These are phyloP conservation scores for Tephrocybe sp. DNA, from an alignment of 768 basidiomycete species.

Conservation along the genomic window DNA sequence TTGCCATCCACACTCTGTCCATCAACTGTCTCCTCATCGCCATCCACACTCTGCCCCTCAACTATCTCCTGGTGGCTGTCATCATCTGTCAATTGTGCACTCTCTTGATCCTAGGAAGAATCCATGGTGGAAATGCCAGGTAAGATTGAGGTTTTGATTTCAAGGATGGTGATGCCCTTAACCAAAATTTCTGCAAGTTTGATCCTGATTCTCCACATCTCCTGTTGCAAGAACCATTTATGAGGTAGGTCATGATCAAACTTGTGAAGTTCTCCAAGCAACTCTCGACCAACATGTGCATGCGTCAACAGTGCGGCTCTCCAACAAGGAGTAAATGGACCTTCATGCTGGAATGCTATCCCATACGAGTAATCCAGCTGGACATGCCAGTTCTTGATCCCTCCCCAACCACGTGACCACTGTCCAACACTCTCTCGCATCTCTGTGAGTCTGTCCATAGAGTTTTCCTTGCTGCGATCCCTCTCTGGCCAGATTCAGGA, in stretches of 20 bases:
- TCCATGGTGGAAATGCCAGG: neutral
- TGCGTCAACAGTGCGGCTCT: no score
- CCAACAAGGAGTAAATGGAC: no score
- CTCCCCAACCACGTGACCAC: neutral
- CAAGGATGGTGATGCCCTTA: no score
- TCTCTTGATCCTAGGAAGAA: no score
- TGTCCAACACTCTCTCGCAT: neutral
- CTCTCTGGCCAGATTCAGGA: no score
- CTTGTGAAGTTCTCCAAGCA: neutral
- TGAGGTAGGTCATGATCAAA: neutral
- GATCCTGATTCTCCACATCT: neutral
- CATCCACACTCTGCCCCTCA: no score
- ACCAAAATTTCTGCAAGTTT: neutral
- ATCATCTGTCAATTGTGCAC: neutral
- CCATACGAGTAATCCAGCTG: neutral
- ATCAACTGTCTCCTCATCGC: no score
- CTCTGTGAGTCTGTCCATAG: neutral
- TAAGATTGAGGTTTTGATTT: neutral
- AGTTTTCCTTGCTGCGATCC: neutral
- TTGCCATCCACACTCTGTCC: no score
- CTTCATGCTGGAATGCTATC: no score
- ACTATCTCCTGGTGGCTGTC: no score
- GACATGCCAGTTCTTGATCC: neutral
- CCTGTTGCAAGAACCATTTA: neutral
- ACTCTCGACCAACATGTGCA: neutral